Percentiles rank a stretch among this genome's conserved stretches.
Evolutionary conservation across 2,329 filamentous ascomycete species (phyloP).

Genomic region (Lasiodiplodia sp.): DNA sequence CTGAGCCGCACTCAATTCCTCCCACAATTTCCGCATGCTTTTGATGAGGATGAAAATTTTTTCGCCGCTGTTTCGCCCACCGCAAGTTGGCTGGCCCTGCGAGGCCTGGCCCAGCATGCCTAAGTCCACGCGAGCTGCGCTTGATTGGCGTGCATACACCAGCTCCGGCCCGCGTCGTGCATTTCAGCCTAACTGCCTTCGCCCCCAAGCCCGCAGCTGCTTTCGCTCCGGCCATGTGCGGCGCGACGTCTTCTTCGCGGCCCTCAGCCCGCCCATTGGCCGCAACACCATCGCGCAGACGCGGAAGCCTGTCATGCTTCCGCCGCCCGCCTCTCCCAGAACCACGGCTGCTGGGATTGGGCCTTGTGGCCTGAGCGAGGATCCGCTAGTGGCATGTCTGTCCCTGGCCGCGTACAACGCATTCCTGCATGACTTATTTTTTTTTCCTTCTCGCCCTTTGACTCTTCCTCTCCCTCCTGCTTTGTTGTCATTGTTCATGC

Average conservation of each 20-base stretch:
- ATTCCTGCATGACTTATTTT: slow-evolving; percentile 16
- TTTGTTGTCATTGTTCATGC: slow-evolving; percentile 22
- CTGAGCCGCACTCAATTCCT: slow-evolving; percentile 26
- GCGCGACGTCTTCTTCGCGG: not conserved
- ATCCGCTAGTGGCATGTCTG: slow-evolving; percentile 19
- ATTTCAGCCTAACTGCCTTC: slow-evolving; percentile 11
- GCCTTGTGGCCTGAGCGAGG: slow-evolving; percentile 16
- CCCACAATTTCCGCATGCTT: slow-evolving; percentile 19
- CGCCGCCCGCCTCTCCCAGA: slow-evolving; percentile 21
- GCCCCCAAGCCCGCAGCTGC: not conserved
- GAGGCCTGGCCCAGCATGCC: slow-evolving; percentile 9
- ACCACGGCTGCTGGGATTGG: slow-evolving; percentile 13
- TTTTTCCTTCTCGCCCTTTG: not conserved
- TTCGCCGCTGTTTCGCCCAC: slow-evolving; percentile 7
- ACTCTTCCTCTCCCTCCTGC: slow-evolving; percentile 6
- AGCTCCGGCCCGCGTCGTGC: slow-evolving; percentile 23
- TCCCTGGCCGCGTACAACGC: slow-evolving; percentile 16
- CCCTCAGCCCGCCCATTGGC: not conserved
- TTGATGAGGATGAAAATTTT: slow-evolving; percentile 24
- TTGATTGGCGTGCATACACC: not conserved
- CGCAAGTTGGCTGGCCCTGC: slow-evolving; percentile 20
- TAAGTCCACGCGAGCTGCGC: not conserved
- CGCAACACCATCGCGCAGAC: slow-evolving; percentile 13
- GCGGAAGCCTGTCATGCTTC: slow-evolving; percentile 27
- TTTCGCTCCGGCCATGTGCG: slow-evolving; percentile 9